Conservation (phyloP, 305 asterid species). For the Rubia tinctorum region DNA sequence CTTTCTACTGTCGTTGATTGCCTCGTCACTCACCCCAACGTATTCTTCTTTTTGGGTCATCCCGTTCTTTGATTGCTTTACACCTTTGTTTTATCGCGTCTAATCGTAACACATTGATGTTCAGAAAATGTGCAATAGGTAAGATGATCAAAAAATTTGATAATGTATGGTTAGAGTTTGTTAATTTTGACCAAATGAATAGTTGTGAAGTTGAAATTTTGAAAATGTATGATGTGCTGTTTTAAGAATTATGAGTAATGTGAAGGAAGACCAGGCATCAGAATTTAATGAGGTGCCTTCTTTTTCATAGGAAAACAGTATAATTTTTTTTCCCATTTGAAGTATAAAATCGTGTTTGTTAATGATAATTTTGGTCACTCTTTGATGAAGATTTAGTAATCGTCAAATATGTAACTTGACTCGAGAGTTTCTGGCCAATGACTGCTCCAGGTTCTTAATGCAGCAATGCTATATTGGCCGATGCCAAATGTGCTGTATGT, state of each 20-base stretch:
- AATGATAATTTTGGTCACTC: background rate
- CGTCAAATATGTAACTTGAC: background rate
- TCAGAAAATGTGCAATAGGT: background rate
- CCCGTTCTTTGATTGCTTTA: background rate
- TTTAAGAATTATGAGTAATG: background rate
- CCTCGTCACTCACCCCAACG: slow-evolving; percentile 93
- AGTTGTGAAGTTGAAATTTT: background rate
- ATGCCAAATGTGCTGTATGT: slow-evolving; percentile 82
- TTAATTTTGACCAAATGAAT: background rate
- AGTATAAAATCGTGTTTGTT: background rate
- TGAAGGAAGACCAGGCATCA: background rate
- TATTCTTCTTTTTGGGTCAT: slow-evolving; percentile 17
- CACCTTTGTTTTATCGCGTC: background rate
- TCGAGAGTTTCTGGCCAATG: background rate
- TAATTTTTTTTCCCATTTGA: background rate
- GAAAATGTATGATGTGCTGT: background rate
- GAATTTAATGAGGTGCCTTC: background rate
- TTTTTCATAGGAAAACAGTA: background rate
- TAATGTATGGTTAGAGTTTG: background rate
- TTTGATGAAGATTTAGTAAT: background rate
- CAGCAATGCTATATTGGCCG: slow-evolving; percentile 98
- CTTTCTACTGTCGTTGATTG: slow-evolving; percentile 84
- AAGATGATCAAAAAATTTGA: background rate
- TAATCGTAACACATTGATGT: background rate
- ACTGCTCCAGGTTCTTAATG: slow-evolving; percentile 90